Conservation (phyloP, 306 rosid genomes). For the Prosopis cineraria region DNA sequence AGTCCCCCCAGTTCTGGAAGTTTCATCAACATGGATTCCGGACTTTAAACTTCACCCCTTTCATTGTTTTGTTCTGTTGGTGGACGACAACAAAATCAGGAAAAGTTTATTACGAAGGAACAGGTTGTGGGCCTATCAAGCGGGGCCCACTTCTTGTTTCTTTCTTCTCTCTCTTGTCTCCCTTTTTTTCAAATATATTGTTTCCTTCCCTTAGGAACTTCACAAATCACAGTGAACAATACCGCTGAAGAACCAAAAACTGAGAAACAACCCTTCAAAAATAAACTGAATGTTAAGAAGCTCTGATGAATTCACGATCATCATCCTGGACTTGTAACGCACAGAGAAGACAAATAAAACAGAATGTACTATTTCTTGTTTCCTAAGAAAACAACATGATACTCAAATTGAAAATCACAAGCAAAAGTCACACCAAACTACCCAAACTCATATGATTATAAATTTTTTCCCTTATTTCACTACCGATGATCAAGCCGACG, state of each 20-base stretch:
- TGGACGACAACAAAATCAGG: neutral
- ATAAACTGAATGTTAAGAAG: neutral
- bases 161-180: neutral
- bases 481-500: constrained; percentile 89
- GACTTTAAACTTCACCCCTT: no score
- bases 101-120: neutral
- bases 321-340: neutral
- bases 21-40: no score
- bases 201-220: neutral
- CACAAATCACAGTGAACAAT: neutral
- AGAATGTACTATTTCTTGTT: neutral
- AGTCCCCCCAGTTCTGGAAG: no score
- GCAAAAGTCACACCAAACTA: neutral
- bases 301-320: neutral
- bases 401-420: neutral
- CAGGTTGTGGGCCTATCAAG: neutral
- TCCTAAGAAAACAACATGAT: neutral
- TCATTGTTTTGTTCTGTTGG: no score
- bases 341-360: neutral
- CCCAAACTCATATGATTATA: neutral
- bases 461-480: neutral
- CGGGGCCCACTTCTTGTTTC: neutral
- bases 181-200: neutral
- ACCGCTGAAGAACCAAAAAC: neutral
- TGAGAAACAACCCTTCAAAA: neutral